Conservation (phyloP, 2,329 filamentous ascomycete species). For the Xylariaceae sp. region DNA sequence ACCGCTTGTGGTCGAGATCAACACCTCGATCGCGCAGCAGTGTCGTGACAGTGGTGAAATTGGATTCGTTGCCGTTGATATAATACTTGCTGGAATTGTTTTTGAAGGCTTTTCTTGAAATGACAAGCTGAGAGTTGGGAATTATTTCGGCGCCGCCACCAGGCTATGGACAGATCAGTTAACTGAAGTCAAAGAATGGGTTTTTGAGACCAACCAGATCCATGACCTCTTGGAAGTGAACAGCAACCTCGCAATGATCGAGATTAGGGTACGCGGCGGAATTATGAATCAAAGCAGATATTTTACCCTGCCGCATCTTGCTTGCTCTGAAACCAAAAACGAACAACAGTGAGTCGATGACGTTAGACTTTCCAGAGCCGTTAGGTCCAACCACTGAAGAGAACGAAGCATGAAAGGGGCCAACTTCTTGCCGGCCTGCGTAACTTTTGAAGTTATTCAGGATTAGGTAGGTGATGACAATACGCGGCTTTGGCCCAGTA, state of each 20-base stretch:
- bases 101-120: conserved; percentile 92
- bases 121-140: conserved; percentile 81
- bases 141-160: conserved; percentile 77
- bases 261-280: conserved; percentile 85
- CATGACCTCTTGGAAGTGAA: conserved; percentile 94
- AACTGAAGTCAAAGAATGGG: neutral
- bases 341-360: conserved; percentile 96
- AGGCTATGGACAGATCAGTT: conserved; percentile 55
- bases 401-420: conserved; percentile 95
- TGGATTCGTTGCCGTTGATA: conserved; percentile 87
- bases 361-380: conserved; percentile 97
- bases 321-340: conserved; percentile 99
- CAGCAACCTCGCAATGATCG: conserved; percentile 92
- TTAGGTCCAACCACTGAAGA: conserved; percentile 98
- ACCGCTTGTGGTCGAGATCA: conserved; percentile 97
- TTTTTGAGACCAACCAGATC: conserved; percentile 64
- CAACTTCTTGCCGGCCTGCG: conserved; percentile 91
- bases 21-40: conserved; percentile 87
- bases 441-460: conserved; percentile 99
- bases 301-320: conserved; percentile 99
- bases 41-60: conserved; percentile 89
- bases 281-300: conserved; percentile 97
- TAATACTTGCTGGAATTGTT: conserved; percentile 99
- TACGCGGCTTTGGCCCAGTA: conserved; percentile 78
- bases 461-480: conserved; percentile 90